Conservation (phyloP, 257 asterid genomes). For the Solanum microdontum region DNA sequence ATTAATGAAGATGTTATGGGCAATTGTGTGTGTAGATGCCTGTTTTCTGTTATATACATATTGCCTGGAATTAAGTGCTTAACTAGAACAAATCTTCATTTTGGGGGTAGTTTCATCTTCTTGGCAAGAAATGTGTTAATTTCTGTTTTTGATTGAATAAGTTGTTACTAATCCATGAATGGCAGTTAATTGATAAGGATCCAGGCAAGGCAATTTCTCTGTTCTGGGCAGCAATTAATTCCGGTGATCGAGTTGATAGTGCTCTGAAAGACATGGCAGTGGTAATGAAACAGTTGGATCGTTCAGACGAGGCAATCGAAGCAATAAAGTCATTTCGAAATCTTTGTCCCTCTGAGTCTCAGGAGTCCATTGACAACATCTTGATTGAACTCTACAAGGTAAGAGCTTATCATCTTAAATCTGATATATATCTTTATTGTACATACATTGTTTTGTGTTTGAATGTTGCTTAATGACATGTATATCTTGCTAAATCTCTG, state of each 20-base stretch:
- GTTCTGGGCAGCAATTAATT: slow-evolving; percentile 91
- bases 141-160: neutral
- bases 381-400: slow-evolving; percentile 82
- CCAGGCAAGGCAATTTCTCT: slow-evolving; percentile 76
- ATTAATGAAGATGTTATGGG: neutral
- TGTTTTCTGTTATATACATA: neutral
- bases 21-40: neutral
- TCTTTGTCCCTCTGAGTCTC: slow-evolving; percentile 78
- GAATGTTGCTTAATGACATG: neutral
- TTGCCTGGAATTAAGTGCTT: neutral
- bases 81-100: neutral
- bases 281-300: slow-evolving; percentile 76
- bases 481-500: neutral
- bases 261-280: slow-evolving; percentile 97
- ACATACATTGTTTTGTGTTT: neutral
- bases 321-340: slow-evolving; percentile 93
- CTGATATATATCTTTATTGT: neutral
- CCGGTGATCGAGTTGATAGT: slow-evolving; percentile 90
- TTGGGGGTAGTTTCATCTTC: neutral
- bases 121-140: neutral
- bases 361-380: slow-evolving; percentile 77
- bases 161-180: neutral
- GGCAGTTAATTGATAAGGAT: slow-evolving; percentile 41
- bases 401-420: neutral
- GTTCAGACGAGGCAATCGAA: slow-evolving; percentile 89